phyloP scores from a whole-genome alignment of 148 eudicot genomes.

The Rhododendron griersonianum region DNA sequence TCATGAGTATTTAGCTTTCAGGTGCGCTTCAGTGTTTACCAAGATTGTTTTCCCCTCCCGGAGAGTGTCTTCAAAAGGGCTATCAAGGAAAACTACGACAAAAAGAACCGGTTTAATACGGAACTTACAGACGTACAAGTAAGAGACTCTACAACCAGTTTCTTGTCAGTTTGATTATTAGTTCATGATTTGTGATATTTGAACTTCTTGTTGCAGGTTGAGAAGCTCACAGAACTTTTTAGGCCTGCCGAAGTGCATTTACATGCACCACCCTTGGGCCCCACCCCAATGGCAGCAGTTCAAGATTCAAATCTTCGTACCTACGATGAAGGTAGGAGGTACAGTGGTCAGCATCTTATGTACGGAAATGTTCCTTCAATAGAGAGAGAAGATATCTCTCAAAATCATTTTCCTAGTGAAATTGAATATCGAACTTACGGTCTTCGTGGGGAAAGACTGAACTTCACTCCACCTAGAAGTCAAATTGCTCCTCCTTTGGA shows the following conservation, averaged over 20 bases:
- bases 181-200: not conserved
- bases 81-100: slow-evolving; percentile 57
- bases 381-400: not conserved
- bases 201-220: slow-evolving; percentile 42
- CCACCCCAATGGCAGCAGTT: not conserved
- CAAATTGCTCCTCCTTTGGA: slow-evolving; percentile 8
- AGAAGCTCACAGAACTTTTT: slow-evolving; percentile 45
- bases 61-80: slow-evolving; percentile 69
- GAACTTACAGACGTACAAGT: slow-evolving; percentile 65
- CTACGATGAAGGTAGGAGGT: not conserved
- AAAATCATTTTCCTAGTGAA: slow-evolving; percentile 23
- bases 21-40: slow-evolving; percentile 60
- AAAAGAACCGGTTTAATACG: slow-evolving; percentile 60
- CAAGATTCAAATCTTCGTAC: not conserved
- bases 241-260: slow-evolving; percentile 27
- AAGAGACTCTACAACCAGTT: slow-evolving; percentile 4
- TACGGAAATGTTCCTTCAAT: not conserved
- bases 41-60: slow-evolving; percentile 64
- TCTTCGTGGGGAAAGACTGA: slow-evolving; percentile 29
- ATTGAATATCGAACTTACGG: slow-evolving; percentile 54
- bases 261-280: slow-evolving; percentile 19
- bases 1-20: slow-evolving; percentile 21
- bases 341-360: not conserved
- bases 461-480: not conserved
- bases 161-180: not conserved